Evolutionary conservation across 805 yeast species (phyloP).

Genomic region (Candida takata): DNA sequence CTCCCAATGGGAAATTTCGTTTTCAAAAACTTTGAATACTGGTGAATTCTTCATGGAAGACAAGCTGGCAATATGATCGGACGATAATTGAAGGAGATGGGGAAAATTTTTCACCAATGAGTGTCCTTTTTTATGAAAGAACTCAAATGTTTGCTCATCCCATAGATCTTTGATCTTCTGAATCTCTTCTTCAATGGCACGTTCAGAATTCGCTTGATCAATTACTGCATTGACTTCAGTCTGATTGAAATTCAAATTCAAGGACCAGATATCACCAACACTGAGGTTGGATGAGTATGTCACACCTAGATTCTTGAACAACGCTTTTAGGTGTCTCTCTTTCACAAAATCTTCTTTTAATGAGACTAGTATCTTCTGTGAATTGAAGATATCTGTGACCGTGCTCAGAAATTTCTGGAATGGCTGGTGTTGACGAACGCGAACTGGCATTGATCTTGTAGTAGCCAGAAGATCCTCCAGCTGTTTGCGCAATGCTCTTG

Average conservation of each 20-base stretch:
- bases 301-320: slow-evolving; percentile 31
- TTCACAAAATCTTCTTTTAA: slow-evolving; percentile 52
- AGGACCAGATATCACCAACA: slow-evolving; percentile 46
- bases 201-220: slow-evolving; percentile 67
- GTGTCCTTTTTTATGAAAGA: slow-evolving; percentile 44
- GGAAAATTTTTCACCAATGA: slow-evolving; percentile 67
- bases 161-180: slow-evolving; percentile 46
- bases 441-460: slow-evolving; percentile 47
- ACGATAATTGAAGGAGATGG: slow-evolving; percentile 45
- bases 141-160: slow-evolving; percentile 44
- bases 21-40: slow-evolving; percentile 52
- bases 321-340: slow-evolving; percentile 58
- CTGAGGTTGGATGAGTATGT: slow-evolving; percentile 6
- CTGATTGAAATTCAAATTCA: slow-evolving; percentile 43
- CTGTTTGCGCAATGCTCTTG: slow-evolving; percentile 36
- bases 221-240: slow-evolving; percentile 40
- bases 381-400: slow-evolving; percentile 29
- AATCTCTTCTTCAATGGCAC: slow-evolving; percentile 53
- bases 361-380: slow-evolving; percentile 29
- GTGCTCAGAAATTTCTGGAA: slow-evolving; percentile 48
- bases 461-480: slow-evolving; percentile 44
- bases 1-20: slow-evolving; percentile 49
- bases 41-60: slow-evolving; percentile 67
- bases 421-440: slow-evolving; percentile 61
- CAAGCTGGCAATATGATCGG: slow-evolving; percentile 55